Evolutionary conservation across 208 protist genomes (phyloP).

Genomic region (Trypanosomatidae sp.): DNA sequence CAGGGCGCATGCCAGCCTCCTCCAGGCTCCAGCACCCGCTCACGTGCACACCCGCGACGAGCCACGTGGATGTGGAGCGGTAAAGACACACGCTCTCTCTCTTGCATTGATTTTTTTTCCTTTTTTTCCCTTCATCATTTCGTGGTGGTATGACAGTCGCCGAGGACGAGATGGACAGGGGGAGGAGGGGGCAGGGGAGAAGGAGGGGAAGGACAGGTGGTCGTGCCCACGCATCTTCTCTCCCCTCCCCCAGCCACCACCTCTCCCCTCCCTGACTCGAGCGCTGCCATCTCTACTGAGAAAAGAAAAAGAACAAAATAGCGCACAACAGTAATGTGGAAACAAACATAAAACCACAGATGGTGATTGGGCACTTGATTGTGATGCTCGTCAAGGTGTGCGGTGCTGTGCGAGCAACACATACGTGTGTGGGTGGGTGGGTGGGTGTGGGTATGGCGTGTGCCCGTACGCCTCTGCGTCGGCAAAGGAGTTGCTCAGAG

Average conservation of each 20-base stretch:
- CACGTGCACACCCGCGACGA: neutral
- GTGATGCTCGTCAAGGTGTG: neutral
- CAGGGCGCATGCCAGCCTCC: neutral
- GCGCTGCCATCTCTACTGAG: slow-evolving; percentile 4
- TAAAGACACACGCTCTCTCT: neutral
- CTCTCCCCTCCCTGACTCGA: neutral
- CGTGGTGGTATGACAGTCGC: slow-evolving; percentile 2
- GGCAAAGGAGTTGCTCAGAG: neutral
- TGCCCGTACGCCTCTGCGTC: neutral
- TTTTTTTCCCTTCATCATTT: neutral
- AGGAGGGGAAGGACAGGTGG: neutral
- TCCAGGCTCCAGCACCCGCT: neutral
- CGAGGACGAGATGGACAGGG: neutral
- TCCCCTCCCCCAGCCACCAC: neutral
- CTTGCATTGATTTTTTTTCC: neutral
- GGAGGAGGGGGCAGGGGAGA: neutral
- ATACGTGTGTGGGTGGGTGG: neutral
- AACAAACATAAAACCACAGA: neutral
- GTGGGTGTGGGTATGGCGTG: neutral
- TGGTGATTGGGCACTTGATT: neutral
- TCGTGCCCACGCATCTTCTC: neutral
- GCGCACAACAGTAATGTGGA: neutral
- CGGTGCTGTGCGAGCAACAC: neutral
- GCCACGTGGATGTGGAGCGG: neutral
- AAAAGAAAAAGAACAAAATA: neutral